These are phyloP conservation scores for Nemania abortiva DNA, from an alignment of 2,329 filamentous ascomycete species.

Conservation along the genomic window DNA sequence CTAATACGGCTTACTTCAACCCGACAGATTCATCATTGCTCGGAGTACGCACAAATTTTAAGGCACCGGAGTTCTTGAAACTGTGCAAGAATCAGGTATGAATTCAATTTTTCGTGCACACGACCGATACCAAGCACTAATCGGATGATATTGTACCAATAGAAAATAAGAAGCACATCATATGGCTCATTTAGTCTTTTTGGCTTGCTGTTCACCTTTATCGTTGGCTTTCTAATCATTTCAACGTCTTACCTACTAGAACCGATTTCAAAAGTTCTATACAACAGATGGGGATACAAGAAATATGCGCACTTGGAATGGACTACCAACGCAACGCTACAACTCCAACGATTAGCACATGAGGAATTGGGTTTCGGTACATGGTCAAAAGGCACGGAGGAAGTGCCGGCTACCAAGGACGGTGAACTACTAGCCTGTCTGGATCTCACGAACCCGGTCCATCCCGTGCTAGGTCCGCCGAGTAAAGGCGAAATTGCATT, in stretches of 20 bases:
- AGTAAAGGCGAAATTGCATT: background rate
- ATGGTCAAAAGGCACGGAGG: background rate
- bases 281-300: background rate
- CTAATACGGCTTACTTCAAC: constrained; percentile 15
- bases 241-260: background rate
- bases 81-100: constrained; percentile 25
- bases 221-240: background rate
- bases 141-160: constrained; percentile 28
- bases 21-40: background rate
- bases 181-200: background rate
- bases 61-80: background rate
- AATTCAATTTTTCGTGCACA: background rate
- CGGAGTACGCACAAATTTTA: background rate
- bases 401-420: background rate
- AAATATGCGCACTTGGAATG: constrained; percentile 1
- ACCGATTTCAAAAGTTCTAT: background rate
- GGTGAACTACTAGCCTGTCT: background rate
- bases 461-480: background rate
- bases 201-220: background rate
- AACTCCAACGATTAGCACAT: background rate
- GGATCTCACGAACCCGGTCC: background rate
- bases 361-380: background rate
- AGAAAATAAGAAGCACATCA: constrained; percentile 43
- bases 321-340: background rate
- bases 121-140: constrained; percentile 22